These are phyloP conservation scores for Luvunga scandens DNA, from an alignment of 345 rosid species.

Conservation along the genomic window DNA sequence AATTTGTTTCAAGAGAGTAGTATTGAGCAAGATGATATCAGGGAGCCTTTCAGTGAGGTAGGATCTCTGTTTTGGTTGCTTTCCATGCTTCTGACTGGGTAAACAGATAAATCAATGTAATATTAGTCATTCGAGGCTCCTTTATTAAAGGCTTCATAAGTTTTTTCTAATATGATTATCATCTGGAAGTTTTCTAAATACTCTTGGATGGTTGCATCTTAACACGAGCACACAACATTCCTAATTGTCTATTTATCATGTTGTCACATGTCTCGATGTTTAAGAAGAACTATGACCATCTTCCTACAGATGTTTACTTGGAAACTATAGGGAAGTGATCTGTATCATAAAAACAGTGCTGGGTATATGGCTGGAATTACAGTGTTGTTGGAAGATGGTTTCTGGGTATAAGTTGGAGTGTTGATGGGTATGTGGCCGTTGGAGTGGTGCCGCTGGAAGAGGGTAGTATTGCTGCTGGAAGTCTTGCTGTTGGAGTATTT, in stretches of 20 bases:
- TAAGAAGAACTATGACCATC: slow-evolving; percentile 90
- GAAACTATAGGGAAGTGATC: slow-evolving; percentile 80
- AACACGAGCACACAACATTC: neutral
- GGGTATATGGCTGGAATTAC: too few species aligned
- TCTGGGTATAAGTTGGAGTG: too few species aligned
- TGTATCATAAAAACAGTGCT: slow-evolving; percentile 32
- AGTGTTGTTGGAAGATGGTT: too few species aligned
- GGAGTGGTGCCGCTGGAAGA: too few species aligned
- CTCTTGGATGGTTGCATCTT: neutral
- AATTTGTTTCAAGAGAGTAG: slow-evolving; percentile 77
- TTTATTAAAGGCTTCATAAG: neutral
- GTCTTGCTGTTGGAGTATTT: too few species aligned
- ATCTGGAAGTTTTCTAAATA: neutral
- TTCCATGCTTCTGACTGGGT: neutral
- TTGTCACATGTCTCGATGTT: slow-evolving; percentile 83
- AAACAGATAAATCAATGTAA: slow-evolving; percentile 5
- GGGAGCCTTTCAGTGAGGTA: slow-evolving; percentile 96
- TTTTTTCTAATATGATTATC: neutral
- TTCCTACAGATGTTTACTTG: slow-evolving; percentile 90
- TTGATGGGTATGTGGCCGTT: too few species aligned
- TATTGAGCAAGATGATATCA: slow-evolving; percentile 80
- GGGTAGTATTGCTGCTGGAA: too few species aligned
- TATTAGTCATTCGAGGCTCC: neutral
- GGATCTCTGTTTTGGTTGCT: neutral
- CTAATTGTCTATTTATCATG: neutral